Percentiles rank a stretch among this genome's conserved stretches.
Conservation (phyloP, 2,329 filamentous ascomycete genomes). For the Pseudogymnoascus sp. region DNA sequence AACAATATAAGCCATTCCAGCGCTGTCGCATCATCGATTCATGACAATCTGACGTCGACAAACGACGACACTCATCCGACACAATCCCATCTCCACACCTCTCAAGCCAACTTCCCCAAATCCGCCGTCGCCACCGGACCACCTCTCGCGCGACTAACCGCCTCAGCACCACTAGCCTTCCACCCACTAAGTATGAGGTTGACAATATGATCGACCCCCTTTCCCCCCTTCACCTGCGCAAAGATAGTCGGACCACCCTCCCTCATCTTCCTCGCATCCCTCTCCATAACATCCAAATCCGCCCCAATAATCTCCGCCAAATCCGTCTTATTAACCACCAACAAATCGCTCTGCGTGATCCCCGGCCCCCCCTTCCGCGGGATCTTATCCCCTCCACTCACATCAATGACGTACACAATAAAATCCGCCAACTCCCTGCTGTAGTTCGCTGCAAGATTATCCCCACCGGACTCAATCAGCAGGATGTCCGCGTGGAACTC, state of each 20-base stretch:
- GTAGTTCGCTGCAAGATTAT: slow-evolving; percentile 97
- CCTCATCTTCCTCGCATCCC: slow-evolving; percentile 87
- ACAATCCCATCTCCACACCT: not conserved
- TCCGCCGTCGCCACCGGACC: slow-evolving; percentile 47
- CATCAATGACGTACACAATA: slow-evolving; percentile 98
- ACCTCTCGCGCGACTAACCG: slow-evolving; percentile 44
- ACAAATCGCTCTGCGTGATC: slow-evolving; percentile 89
- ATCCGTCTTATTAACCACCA: slow-evolving; percentile 97
- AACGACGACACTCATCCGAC: not conserved
- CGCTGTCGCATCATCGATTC: not conserved
- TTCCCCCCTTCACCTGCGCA: slow-evolving; percentile 89
- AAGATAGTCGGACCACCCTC: slow-evolving; percentile 95
- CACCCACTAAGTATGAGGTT: slow-evolving; percentile 85
- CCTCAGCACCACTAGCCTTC: slow-evolving; percentile 78
- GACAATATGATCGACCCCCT: slow-evolving; percentile 78
- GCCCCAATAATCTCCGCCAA: slow-evolving; percentile 84
- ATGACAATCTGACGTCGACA: not conserved
- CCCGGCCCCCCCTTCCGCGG: slow-evolving; percentile 92
- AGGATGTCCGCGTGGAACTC: slow-evolving; percentile 76
- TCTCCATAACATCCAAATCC: slow-evolving; percentile 87
- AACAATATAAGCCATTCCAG: not conserved
- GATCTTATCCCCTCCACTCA: slow-evolving; percentile 92
- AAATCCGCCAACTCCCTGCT: slow-evolving; percentile 89
- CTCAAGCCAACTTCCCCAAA: not conserved
- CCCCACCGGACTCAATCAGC: slow-evolving; percentile 90